A percentile compares a stretch with the other conserved stretches of the same genome.
phyloP scores from a whole-genome alignment of 106 monocot species.

The Dendrobium officinale region DNA sequence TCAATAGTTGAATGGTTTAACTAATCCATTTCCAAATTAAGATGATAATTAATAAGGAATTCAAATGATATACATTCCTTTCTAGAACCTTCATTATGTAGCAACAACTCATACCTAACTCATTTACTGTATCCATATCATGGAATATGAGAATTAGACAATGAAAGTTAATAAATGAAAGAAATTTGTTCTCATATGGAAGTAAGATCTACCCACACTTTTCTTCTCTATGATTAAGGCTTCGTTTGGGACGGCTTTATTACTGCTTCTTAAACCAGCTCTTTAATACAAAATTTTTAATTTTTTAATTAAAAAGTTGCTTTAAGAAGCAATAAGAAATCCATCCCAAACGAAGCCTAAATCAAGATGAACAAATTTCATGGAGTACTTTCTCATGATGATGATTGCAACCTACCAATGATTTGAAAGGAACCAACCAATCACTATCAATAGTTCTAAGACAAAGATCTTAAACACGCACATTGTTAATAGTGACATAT shows the following conservation, averaged over 20 bases:
- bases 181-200: not conserved
- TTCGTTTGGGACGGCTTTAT: not conserved
- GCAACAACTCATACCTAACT: not conserved
- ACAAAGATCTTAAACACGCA: not conserved
- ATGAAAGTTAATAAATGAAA: not conserved
- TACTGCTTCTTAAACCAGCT: too few species aligned
- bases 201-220: not conserved
- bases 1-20: too few species aligned
- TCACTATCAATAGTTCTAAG: not conserved
- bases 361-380: not conserved
- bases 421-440: slow-evolving; percentile 1
- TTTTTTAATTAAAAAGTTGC: too few species aligned
- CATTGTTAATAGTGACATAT: not conserved
- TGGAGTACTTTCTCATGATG: not conserved
- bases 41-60: not conserved
- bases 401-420: not conserved
- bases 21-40: too few species aligned
- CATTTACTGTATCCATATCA: not conserved
- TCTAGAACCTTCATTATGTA: too few species aligned
- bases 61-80: not conserved
- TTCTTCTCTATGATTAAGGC: not conserved
- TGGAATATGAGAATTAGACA: not conserved
- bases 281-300: too few species aligned
- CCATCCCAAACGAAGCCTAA: not conserved
- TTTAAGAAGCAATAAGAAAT: too few species aligned